Evolutionary conservation across 805 yeast species (phyloP), one percentile per base, ranked within the genome.

Genomic region (Komagataella pseudopastoris): DNA sequence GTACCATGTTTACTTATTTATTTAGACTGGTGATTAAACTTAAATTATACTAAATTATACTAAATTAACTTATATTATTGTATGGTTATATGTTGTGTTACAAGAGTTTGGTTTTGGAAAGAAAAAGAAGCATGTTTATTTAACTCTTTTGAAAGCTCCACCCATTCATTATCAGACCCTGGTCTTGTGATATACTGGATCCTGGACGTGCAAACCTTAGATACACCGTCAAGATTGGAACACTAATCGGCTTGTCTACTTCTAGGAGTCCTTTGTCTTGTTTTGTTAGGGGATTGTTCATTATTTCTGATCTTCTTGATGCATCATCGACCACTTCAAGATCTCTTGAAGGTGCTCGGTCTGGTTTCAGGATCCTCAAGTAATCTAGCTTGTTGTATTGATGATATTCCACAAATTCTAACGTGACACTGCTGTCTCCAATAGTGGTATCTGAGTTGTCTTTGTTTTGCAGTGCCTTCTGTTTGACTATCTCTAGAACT

Each of bases 401-500:
- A 20, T 24, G n/a, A 46, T 46, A 52, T 16, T n/a, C 14, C 47
- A 46, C 24, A 44, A 39, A 49, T 18, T 22, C 20, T 10, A 51
- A 10, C 22, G 18, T 51, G 17, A 24, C 23, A 22, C 17, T 20
- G 10, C 30, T 10, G 46, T 48, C 46, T n/a, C 23, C 44, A 14
- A 17, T 18, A 17, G 30, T 14, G 24, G 46, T 12, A 16, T 10
- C 14, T 20, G 17, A 12, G 20, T 30, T 17, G 16, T 30, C 17
- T 22, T 48, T 3, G 12, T 14, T 23, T 39, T 5, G 39, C 39
- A 30, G n/a, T 8, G 61, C 10, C 49, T 61, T 61, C 49, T 63
- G 64, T 51, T 65, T 65, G 36, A 64, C 49, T 2, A 65, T 62
- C 47, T 65, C 69, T 7, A 59, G 52, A 6, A 65, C 54, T 1